phyloP scores from a whole-genome alignment of 176 grass and related monocot species.

The Aegilops longissima region DNA sequence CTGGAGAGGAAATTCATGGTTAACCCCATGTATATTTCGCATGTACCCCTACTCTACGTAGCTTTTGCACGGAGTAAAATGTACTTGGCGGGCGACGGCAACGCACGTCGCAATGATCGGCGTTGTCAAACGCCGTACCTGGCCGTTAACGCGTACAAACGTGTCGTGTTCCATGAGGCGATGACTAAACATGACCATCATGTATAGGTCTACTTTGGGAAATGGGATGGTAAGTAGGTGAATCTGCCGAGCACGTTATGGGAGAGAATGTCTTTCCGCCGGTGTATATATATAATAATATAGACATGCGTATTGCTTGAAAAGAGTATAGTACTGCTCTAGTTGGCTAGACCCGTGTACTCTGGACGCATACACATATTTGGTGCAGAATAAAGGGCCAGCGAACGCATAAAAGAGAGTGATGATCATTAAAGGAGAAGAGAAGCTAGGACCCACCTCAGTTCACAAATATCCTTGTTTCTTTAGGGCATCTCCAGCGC shows the following conservation, averaged over 20 bases:
- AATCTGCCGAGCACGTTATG: not conserved
- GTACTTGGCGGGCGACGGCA: not conserved
- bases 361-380: not conserved
- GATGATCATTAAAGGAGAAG: not conserved
- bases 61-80: not conserved
- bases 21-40: not conserved
- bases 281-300: not conserved
- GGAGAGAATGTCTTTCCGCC: not conserved
- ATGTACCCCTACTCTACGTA: not conserved
- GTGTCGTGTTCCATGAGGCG: not conserved
- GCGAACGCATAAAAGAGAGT: slow-evolving; percentile 2
- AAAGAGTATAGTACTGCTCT: not conserved
- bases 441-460: not conserved
- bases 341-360: not conserved
- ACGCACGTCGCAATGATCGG: not conserved
- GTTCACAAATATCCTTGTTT: not conserved
- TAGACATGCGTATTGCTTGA: not conserved
- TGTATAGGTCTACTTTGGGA: not conserved
- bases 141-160: not conserved
- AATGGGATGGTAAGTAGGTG: not conserved
- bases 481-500: no score
- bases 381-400: slow-evolving; percentile 21
- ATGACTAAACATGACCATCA: not conserved
- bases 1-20: not conserved
- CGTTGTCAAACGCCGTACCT: slow-evolving; percentile 16